These are phyloP conservation scores for Beta corolliflora DNA, from an alignment of 179 eudicot species.

Conservation along the genomic window DNA sequence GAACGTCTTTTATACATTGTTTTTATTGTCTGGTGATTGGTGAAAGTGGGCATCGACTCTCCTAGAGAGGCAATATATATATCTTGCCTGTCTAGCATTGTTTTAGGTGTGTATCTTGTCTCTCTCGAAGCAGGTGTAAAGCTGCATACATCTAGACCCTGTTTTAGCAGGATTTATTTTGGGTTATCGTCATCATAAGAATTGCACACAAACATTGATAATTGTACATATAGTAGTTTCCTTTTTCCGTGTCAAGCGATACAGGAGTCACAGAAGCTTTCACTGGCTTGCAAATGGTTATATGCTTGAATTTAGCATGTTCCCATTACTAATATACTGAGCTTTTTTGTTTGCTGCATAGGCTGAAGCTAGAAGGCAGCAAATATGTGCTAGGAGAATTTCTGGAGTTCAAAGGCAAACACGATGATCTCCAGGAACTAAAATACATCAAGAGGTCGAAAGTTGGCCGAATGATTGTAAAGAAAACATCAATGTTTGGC, in stretches of 20 bases:
- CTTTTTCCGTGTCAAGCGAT: not conserved
- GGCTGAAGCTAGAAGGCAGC: slow-evolving; percentile 80
- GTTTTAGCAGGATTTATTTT: not conserved
- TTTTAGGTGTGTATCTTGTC: not conserved
- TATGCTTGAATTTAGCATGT: not conserved
- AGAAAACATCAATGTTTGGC: slow-evolving; percentile 86
- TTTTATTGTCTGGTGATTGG: not conserved
- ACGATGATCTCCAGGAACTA: slow-evolving; percentile 64
- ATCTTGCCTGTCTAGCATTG: not conserved
- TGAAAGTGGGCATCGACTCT: not conserved
- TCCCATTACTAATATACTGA: not conserved
- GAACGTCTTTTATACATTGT: not conserved
- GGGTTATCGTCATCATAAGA: not conserved
- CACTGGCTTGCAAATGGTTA: not conserved
- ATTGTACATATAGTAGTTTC: not conserved
- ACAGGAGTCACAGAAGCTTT: not conserved
- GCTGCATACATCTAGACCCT: not conserved
- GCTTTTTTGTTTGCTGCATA: slow-evolving; percentile 22
- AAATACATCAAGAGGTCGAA: slow-evolving; percentile 78
- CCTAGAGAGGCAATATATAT: not conserved
- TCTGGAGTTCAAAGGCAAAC: slow-evolving; percentile 84
- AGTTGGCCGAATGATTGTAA: slow-evolving; percentile 65
- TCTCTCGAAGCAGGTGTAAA: not conserved
- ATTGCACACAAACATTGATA: not conserved
- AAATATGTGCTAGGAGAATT: slow-evolving; percentile 79